These are phyloP conservation scores for Amylostereum areolatum DNA, from an alignment of 1,284 basidiomycete species.

Conservation along the genomic window DNA sequence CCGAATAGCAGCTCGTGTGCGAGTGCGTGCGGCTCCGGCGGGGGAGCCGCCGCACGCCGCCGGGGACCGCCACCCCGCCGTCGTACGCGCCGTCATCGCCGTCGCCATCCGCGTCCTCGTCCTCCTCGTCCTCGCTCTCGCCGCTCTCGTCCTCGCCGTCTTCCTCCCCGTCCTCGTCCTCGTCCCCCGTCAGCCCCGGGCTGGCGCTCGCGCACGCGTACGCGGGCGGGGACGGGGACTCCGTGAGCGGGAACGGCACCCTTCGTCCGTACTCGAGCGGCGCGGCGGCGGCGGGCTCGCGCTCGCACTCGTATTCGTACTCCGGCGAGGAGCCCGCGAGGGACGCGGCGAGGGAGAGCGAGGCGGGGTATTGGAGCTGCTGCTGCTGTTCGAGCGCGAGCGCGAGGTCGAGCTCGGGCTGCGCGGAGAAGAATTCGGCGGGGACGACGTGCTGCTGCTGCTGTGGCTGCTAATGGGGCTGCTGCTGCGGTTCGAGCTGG, in stretches of 20 bases:
- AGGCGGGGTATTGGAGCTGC: conserved; percentile 1
- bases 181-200: conserved; percentile 13
- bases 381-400: conserved; percentile 11
- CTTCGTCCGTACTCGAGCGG: conserved; percentile 7
- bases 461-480: conserved; percentile 1
- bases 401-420: conserved; percentile 13
- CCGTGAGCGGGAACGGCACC: conserved; percentile 8
- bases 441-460: conserved; percentile 19
- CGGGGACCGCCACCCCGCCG: too few relatives aligned
- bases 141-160: conserved; percentile 18
- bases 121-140: conserved; percentile 12
- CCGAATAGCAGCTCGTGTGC: conserved; percentile 13
- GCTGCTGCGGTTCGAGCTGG: conserved; percentile 12
- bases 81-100: conserved; percentile 25
- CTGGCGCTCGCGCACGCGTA: conserved; percentile 14
- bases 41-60: conserved; percentile 16
- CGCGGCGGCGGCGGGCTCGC: conserved; percentile 17
- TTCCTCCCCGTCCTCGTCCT: conserved; percentile 20
- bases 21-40: conserved; percentile 3
- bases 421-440: conserved; percentile 1
- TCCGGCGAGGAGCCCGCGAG: conserved; percentile 12
- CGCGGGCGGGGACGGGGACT: conserved; percentile 10
- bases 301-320: conserved; percentile 1
- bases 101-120: conserved; percentile 16
- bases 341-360: conserved; percentile 17